Evolutionary conservation across 2,329 filamentous ascomycete species (phyloP), one percentile per base, ranked within the genome.

Genomic region (Curvularia hawaiiensis): DNA sequence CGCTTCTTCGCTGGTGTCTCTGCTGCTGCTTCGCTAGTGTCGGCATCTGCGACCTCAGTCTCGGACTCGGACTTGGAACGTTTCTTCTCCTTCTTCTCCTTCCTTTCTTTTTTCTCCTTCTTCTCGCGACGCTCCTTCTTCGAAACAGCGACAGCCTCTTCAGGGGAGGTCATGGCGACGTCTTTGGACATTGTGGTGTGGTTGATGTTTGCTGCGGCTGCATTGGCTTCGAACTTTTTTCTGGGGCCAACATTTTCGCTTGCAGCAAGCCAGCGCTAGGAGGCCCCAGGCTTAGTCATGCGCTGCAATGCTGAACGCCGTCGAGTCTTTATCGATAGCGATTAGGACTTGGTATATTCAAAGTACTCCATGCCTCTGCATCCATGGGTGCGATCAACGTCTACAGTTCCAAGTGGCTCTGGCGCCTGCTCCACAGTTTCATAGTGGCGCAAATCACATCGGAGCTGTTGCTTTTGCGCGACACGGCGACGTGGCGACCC

Each of bases 1-100:
- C 80, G 79, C 70, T 82, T 83, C 58, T 75, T 76, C 14, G 62
- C 64, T n/a, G 71, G 65, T 50, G 62, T 61, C 28, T 66, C 63
- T 26, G 41, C 46, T 45, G 56, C 39, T 43, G 43, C 60, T 26
- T 63, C 60, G 46, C 62, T 59, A 39, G 53, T 54, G 38, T 64
- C 50, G 28, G 56, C 33, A 10, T 35, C 33, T 55, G 61, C 62
- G n/a, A 30, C 47, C 28, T 59, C 55, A n/a, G 54, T 45, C 40
- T 60, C 61, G 16, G 50, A 46, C 41, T 68, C 61, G n/a, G 61
- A 59, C 58, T 62, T 68, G 28, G 60, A 59, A 24, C 60, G 60
- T 31, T 71, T 67, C 55, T 64, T 64, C 14, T 69, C 65, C 35
- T 71, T 67, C 55, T 64, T 64, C 11, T 69, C 65, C 48, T 68